Evolutionary conservation across 2,329 filamentous ascomycete species (phyloP), one percentile per base, ranked within the genome.

Genomic region (Colletotrichum ledebouriae): DNA sequence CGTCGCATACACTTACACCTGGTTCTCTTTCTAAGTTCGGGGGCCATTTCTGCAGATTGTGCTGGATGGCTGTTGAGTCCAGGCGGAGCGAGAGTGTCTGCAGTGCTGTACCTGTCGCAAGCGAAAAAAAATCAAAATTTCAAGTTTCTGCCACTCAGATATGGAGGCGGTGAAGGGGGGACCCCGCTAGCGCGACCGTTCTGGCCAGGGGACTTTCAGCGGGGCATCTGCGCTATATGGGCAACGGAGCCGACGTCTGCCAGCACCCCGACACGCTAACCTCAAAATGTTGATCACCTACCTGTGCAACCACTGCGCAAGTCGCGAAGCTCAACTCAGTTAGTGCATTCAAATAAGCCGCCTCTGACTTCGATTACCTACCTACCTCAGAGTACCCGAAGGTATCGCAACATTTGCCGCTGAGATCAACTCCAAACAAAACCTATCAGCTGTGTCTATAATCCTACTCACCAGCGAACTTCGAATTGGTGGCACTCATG

Each of bases 21-120:
- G 42, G 75, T 77, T 58, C 75, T 82, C 64, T 75, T 73, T 55
- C 81, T 81, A 56, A 84, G 75, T 77, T 83, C 80, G 71, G 81
- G 81, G 41, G 83, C 81, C 83, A 85, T 85, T 75, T 70, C 72
- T 58, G 52, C 44, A 52, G 63, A 67, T 59, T 55, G 64, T 47
- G 64, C 37, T 25, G 46, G 49, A 25, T 69, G 37, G 34, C 33
- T 47, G 61, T 63, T 58, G 52, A 47, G 55, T 63, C 56, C 46
- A 62, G 60, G 52, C 46, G 68, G 47, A 57, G 37, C 64, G 29
- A 13, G 29, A 41, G 44, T n/a, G 53, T 49, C 49, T 41, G 52
- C 42, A 34, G 17, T 42, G 41, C 22, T 44, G 66, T 60, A 55
- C 39, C 60, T 59, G 65, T 67, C 67, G 62, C 44, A 60, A 59